phyloP scores from a whole-genome alignment of 441 rosid genomes.

The Euphorbia celastroides region DNA sequence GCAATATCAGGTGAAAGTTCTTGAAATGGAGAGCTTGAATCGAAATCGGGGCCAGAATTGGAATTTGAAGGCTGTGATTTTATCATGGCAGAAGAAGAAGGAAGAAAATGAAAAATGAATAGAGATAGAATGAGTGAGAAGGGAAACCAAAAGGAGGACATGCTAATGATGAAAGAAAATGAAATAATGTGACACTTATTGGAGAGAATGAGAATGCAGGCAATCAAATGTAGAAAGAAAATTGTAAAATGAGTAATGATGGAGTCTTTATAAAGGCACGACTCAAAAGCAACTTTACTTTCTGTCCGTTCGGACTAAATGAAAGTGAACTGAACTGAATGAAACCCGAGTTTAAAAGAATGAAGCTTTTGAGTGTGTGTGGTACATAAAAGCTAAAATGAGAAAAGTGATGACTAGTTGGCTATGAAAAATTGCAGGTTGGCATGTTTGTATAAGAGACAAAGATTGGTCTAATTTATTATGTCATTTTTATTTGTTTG shows the following conservation, averaged over 20 bases:
- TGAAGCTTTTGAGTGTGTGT: conserved; percentile 9
- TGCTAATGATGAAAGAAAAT: conserved; percentile 64
- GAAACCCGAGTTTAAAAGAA: too few relatives aligned
- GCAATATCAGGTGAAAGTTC: conserved; percentile 74
- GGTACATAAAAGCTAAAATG: conserved; percentile 20
- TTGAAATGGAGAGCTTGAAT: conserved; percentile 33
- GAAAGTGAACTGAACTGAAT: too few relatives aligned
- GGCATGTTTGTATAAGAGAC: conserved; percentile 29
- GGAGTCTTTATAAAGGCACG: conserved; percentile 23
- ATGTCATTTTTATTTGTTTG: conserved; percentile 24
- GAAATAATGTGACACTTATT: conserved; percentile 29
- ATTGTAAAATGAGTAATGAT: conserved; percentile 19
- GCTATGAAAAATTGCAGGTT: conserved; percentile 30
- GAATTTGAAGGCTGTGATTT: conserved; percentile 16
- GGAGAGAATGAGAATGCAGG: conserved; percentile 15
- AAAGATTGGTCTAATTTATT: conserved; percentile 25
- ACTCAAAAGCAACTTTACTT: background rate
- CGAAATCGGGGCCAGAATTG: background rate
- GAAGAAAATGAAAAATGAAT: conserved; percentile 28
- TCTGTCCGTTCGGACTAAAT: too few relatives aligned
- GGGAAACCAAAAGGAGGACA: conserved; percentile 46
- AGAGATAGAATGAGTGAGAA: conserved; percentile 30
- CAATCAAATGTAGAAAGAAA: background rate
- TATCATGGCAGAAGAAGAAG: conserved; percentile 27
- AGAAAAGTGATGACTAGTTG: conserved; percentile 17